Conservation (phyloP, 495 filamentous ascomycete genomes). For the Pyrenopolyporus hunteri region DNA sequence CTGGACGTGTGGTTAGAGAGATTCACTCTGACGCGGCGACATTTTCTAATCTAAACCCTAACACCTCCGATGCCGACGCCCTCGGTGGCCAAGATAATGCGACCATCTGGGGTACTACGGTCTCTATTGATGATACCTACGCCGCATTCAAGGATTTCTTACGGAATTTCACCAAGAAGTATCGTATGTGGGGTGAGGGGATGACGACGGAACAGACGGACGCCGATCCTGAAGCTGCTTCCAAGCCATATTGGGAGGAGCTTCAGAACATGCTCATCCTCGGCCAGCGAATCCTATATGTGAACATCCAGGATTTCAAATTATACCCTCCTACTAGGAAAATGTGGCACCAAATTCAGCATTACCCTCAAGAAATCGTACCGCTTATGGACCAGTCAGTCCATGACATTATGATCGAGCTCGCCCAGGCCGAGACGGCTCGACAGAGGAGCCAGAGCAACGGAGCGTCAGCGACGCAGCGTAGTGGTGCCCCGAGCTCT, state of each 20-base stretch:
- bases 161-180: constrained; percentile 86
- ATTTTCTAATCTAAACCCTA: constrained; percentile 84
- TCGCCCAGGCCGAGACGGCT: constrained; percentile 81
- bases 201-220: constrained; percentile 76
- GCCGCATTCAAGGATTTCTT: constrained; percentile 89
- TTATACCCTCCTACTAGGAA: constrained; percentile 90
- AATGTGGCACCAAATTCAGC: constrained; percentile 91
- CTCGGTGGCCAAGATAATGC: constrained; percentile 79
- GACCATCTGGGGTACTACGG: constrained; percentile 97
- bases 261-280: constrained; percentile 89
- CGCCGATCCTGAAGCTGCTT: constrained; percentile 64
- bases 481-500: constrained; percentile 62
- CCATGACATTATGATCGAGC: constrained; percentile 91
- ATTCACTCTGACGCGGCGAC: constrained; percentile 77
- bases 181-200: constrained; percentile 87
- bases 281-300: constrained; percentile 79
- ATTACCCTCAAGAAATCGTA: constrained; percentile 93
- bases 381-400: constrained; percentile 94
- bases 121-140: constrained; percentile 89
- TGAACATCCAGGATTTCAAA: constrained; percentile 89
- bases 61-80: constrained; percentile 88
- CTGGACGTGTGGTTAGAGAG: constrained; percentile 71
- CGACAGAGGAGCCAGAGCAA: constrained; percentile 65
- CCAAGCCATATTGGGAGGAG: constrained; percentile 82
- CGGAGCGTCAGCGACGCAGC: constrained; percentile 50